Conservation (phyloP, 495 filamentous ascomycete genomes). For the Penicillium ucsense region DNA sequence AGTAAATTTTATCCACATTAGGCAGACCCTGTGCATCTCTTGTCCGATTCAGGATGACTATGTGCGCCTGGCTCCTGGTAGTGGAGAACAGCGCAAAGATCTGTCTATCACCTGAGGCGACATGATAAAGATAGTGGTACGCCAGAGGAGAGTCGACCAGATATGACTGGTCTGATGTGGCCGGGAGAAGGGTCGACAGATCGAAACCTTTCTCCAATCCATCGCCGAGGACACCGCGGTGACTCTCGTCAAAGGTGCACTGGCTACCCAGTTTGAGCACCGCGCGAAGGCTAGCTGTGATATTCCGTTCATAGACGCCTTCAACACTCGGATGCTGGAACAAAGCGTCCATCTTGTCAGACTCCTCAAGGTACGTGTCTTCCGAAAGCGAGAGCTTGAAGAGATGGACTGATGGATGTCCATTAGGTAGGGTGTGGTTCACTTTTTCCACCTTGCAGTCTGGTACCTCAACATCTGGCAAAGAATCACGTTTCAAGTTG, state of each 20-base stretch:
- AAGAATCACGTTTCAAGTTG: slow-evolving; percentile 75
- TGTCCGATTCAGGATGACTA: slow-evolving; percentile 72
- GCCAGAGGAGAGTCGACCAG: slow-evolving; percentile 56
- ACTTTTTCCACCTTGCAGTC: slow-evolving; percentile 87
- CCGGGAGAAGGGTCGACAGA: slow-evolving; percentile 60
- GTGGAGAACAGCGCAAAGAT: slow-evolving; percentile 92
- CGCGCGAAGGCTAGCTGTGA: slow-evolving; percentile 75
- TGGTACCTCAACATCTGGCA: slow-evolving; percentile 82
- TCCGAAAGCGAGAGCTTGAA: slow-evolving; percentile 90
- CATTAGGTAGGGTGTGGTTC: slow-evolving; percentile 85
- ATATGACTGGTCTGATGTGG: slow-evolving; percentile 59
- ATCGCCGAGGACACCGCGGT: slow-evolving; percentile 83
- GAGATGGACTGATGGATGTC: slow-evolving; percentile 84
- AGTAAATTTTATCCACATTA: slow-evolving; percentile 83
- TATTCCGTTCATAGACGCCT: slow-evolving; percentile 89
- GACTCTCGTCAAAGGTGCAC: slow-evolving; percentile 91
- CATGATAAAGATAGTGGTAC: slow-evolving; percentile 87
- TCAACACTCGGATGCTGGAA: slow-evolving; percentile 93
- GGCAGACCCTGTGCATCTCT: slow-evolving; percentile 75
- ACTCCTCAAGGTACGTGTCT: slow-evolving; percentile 73
- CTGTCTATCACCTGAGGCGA: slow-evolving; percentile 80
- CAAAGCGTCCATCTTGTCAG: slow-evolving; percentile 67
- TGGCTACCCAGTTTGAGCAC: slow-evolving; percentile 80
- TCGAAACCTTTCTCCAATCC: slow-evolving; percentile 93
- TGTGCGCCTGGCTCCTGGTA: slow-evolving; percentile 63